phyloP scores from a whole-genome alignment of 2,329 filamentous ascomycete species.

The Sarocladium kiliense region DNA sequence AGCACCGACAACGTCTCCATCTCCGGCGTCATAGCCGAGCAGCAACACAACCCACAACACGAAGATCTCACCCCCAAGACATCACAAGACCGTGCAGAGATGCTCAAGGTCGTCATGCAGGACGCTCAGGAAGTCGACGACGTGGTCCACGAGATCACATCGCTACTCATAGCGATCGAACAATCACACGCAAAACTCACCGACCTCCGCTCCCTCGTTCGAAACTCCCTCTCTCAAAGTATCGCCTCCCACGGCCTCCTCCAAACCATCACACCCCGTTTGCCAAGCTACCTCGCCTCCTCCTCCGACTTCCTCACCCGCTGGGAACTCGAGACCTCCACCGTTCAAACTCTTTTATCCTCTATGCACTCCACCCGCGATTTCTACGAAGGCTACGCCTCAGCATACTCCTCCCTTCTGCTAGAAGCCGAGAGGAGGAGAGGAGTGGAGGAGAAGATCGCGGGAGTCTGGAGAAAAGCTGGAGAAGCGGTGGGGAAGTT shows the following conservation, averaged over 20 bases:
- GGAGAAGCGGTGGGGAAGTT: conserved; percentile 71
- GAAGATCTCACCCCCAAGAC: conserved; percentile 63
- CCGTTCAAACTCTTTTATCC: conserved; percentile 62
- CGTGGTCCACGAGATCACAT: conserved; percentile 65
- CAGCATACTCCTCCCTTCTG: conserved; percentile 78
- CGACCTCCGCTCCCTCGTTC: conserved; percentile 50
- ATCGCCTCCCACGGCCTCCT: conserved; percentile 61
- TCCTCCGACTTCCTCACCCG: conserved; percentile 57
- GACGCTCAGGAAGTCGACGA: conserved; percentile 65
- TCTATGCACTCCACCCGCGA: conserved; percentile 72
- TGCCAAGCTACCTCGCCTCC: conserved; percentile 61
- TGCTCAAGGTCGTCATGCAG: conserved; percentile 73
- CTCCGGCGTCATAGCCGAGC: conserved; percentile 59
- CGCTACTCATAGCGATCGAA: conserved; percentile 74
- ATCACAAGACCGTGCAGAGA: conserved; percentile 71
- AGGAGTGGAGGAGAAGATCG: conserved; percentile 67
- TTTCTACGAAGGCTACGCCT: conserved; percentile 85
- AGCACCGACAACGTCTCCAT: conserved; percentile 52
- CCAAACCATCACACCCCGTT: conserved; percentile 59
- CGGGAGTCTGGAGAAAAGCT: conserved; percentile 70
- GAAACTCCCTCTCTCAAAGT: conserved; percentile 50
- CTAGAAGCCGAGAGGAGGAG: conserved; percentile 77
- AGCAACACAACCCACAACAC: conserved; percentile 38
- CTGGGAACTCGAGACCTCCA: conserved; percentile 71
- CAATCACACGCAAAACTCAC: conserved; percentile 58